Evolutionary conservation across 2,329 filamentous ascomycete species (phyloP).

Genomic region (Pestalotiopsis sp.): DNA sequence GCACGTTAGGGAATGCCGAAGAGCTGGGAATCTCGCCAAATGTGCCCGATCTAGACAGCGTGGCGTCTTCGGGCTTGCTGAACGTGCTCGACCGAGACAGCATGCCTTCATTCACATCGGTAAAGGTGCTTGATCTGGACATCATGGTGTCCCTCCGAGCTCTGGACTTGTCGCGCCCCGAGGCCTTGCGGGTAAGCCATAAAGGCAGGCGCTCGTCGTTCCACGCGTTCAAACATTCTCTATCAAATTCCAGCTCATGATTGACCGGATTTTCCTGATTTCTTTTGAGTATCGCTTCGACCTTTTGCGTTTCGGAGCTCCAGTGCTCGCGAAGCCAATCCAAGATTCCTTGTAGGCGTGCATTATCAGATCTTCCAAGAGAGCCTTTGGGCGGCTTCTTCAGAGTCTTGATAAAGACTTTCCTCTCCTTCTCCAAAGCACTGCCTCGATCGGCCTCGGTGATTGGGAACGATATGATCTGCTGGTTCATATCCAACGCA

Average conservation of each 20-base stretch:
- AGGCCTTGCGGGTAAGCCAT: constrained; percentile 19
- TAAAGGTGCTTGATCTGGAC: not conserved
- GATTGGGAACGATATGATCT: constrained; percentile 33
- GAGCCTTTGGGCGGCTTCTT: constrained; percentile 18
- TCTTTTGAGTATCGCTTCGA: constrained; percentile 21
- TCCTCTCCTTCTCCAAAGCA: constrained; percentile 29
- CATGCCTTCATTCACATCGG: not conserved
- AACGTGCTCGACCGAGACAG: not conserved
- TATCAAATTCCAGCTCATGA: constrained; percentile 23
- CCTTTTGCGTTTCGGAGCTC: constrained; percentile 27
- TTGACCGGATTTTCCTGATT: constrained; percentile 24
- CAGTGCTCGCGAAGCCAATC: constrained; percentile 26
- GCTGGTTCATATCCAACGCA: constrained; percentile 29
- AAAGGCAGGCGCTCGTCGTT: constrained; percentile 26
- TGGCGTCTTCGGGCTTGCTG: not conserved
- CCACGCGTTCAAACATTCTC: constrained; percentile 30
- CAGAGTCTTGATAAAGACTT: constrained; percentile 22
- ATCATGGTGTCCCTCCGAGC: not conserved
- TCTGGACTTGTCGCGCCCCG: not conserved
- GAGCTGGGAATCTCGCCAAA: not conserved
- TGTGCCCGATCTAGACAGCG: not conserved
- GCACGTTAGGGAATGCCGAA: not conserved
- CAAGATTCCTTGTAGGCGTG: constrained; percentile 27
- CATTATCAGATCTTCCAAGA: constrained; percentile 26
- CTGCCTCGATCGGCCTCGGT: constrained; percentile 27